Base-by-base conservation (phyloP, 768 basidiomycete genomes). In the Rhizopogon vinicolor region DNA sequence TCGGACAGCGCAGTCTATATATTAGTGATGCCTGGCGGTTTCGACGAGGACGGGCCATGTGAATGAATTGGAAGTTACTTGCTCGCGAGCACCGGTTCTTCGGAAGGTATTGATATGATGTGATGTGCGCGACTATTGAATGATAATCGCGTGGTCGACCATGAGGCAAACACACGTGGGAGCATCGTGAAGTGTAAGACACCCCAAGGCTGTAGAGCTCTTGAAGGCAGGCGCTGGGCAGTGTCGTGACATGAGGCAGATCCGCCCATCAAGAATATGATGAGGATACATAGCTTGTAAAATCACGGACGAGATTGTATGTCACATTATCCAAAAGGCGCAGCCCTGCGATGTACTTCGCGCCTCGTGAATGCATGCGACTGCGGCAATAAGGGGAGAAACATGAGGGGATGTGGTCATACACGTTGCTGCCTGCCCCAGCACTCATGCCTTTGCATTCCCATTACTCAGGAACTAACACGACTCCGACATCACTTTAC, bases 131-230 rank as follows among this genome's bases (percentile, higher is more conserved):
- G 52, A 45, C 55, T 60, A 59, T 37, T 61, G 66, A 66, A 51
- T 62, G 68, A 70, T 70, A 70, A 70, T 72, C 68, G 68, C 66
- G 68, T 72, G 68, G 52, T 61, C 53, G 50, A 48, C 43, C 52
- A 63, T 31, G 58, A 70, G 70, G 70, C 57, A 54, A 60, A 63
- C 68, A 70, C 66, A 70, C 70, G 70, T 66, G n/a, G 10, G 8
- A 12, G 45, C 44, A 10, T 22, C 28, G 22, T 14, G 29, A 52
- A 22, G 37, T 28, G 37, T 54, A 31, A 31, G 37, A 29, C 18
- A 7, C 37, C 39, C 19, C 14, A 10, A 10, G 10, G 31, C 31
- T 33, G 31, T 33, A 37, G 35, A 37, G 13, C 7, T 33, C 1
- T 33, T 33, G 9, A 33, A 9, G 35, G 12, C 35, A 37, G 35